phyloP scores from a whole-genome alignment of 768 basidiomycete genomes.

The Tulasnella calospora region DNA sequence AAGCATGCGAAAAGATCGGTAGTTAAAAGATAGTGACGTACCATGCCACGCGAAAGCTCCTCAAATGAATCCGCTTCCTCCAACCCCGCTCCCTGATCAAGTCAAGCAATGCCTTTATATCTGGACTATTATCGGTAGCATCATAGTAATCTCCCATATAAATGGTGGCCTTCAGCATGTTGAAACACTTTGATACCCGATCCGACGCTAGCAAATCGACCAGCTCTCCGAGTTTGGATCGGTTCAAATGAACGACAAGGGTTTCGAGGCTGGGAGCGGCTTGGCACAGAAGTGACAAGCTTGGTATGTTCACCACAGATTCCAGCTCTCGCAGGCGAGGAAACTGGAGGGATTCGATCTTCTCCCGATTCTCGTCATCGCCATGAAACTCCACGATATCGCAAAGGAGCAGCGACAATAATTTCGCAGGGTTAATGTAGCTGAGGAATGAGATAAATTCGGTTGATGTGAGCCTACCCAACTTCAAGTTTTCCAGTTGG shows the following conservation, averaged over 20 bases:
- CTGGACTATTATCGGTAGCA: background rate
- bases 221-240: background rate
- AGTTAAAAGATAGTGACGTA: background rate
- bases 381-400: background rate
- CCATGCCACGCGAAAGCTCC: background rate
- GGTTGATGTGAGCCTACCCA: too few relatives aligned
- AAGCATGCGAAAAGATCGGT: background rate
- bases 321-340: background rate
- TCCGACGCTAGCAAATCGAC: background rate
- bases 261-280: background rate
- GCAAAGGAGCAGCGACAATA: background rate
- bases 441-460: too few relatives aligned
- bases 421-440: background rate
- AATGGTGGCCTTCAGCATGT: background rate
- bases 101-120: background rate
- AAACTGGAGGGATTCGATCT: background rate
- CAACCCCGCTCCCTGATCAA: background rate
- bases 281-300: background rate
- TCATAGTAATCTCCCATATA: background rate
- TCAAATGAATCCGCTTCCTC: background rate
- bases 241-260: background rate
- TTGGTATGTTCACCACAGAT: too few relatives aligned
- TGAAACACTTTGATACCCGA: background rate
- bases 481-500: too few relatives aligned
- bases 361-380: background rate